phyloP scores from a whole-genome alignment of 768 basidiomycete genomes.

The Lactarius akahatsu region DNA sequence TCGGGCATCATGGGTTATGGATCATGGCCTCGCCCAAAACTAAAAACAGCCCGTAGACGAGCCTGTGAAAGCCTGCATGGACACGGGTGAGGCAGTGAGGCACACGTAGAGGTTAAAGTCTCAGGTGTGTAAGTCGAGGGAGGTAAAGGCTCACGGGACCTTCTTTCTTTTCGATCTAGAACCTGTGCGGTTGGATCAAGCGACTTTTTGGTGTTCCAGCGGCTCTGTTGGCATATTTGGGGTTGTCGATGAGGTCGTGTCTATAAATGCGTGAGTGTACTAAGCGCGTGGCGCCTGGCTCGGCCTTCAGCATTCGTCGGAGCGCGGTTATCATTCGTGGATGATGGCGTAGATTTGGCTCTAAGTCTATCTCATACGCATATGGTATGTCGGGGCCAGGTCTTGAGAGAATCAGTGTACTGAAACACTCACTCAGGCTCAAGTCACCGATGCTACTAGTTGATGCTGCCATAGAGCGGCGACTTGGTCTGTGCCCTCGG shows the following conservation, averaged over 20 bases:
- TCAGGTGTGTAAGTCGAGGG: background rate
- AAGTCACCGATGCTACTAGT: background rate
- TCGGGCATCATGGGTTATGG: background rate
- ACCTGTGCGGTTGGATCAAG: background rate
- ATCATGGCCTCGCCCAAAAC: background rate
- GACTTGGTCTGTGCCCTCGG: background rate
- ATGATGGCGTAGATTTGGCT: background rate
- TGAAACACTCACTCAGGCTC: background rate
- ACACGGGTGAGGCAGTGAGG: background rate
- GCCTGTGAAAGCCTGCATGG: background rate
- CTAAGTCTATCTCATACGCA: background rate
- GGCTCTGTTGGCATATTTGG: background rate
- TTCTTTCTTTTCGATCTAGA: background rate
- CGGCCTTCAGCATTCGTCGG: background rate
- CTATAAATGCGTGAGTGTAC: background rate
- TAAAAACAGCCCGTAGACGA: background rate
- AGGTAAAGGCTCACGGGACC: background rate
- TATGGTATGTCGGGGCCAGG: conserved; percentile 1
- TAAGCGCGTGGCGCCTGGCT: background rate
- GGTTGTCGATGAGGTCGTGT: background rate
- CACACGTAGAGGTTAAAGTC: background rate
- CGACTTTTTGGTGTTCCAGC: background rate
- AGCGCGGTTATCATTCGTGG: background rate
- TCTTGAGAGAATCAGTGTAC: background rate
- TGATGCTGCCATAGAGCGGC: background rate